These are phyloP conservation scores for Meripilus lineatus DNA, from an alignment of 1,284 basidiomycete species.

Conservation along the genomic window DNA sequence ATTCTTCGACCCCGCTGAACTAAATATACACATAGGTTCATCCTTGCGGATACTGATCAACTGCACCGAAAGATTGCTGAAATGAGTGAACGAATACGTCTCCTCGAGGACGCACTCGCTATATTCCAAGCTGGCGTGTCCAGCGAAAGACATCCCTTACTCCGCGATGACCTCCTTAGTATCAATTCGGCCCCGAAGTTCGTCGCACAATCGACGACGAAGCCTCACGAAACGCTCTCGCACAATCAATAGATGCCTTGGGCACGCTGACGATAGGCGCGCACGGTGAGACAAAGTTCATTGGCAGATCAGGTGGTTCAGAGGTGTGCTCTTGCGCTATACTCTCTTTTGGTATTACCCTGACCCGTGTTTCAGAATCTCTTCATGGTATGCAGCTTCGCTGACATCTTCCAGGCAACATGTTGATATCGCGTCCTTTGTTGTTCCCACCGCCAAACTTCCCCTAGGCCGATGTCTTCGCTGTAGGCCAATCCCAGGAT, in stretches of 20 bases:
- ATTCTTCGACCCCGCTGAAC: background rate
- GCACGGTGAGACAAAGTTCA: slow-evolving; percentile 61
- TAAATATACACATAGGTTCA: slow-evolving; percentile 44
- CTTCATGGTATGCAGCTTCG: slow-evolving; percentile 34
- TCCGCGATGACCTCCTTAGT: slow-evolving; percentile 57
- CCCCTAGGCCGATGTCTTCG: background rate
- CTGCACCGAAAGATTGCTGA: slow-evolving; percentile 66
- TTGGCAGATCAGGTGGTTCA: slow-evolving; percentile 62
- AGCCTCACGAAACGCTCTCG: slow-evolving; percentile 21
- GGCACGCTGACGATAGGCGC: slow-evolving; percentile 62
- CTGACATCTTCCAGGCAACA: background rate
- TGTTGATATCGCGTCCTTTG: background rate
- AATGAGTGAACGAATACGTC: slow-evolving; percentile 73
- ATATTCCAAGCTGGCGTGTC: slow-evolving; percentile 48
- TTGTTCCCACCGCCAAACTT: too few relatives aligned
- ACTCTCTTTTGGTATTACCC: background rate
- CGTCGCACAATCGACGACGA: slow-evolving; percentile 28
- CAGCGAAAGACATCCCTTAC: slow-evolving; percentile 54
- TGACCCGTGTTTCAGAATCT: slow-evolving; percentile 41
- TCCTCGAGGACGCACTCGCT: slow-evolving; percentile 70
- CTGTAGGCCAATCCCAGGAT: slow-evolving; percentile 6
- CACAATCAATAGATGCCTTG: slow-evolving; percentile 30
- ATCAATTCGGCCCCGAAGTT: slow-evolving; percentile 49
- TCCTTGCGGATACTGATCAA: slow-evolving; percentile 73
- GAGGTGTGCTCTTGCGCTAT: slow-evolving; percentile 34